These are phyloP conservation scores for Diospyros kaki DNA, from an alignment of 148 eudicot genomes.

Conservation along the genomic window DNA sequence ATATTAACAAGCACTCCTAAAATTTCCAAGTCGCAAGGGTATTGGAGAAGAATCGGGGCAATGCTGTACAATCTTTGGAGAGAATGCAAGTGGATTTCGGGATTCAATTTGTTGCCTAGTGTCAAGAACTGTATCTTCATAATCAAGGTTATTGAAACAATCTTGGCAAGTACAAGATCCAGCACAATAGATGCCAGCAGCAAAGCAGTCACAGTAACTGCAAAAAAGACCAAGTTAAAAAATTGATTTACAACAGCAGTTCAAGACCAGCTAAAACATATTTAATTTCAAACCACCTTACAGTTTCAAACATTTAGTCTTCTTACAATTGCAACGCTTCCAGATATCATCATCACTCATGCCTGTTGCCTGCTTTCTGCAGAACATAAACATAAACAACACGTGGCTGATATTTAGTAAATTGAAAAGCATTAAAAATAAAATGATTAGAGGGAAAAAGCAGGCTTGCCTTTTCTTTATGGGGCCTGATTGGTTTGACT, in stretches of 20 bases:
- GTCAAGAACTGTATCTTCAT: slow-evolving; percentile 60
- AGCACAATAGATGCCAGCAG: slow-evolving; percentile 79
- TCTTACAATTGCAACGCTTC: slow-evolving; percentile 88
- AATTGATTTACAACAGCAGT: not conserved
- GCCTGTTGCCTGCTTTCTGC: slow-evolving; percentile 40
- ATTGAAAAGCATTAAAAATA: not conserved
- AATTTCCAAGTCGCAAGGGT: not conserved
- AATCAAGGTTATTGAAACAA: slow-evolving; percentile 73
- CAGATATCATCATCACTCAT: slow-evolving; percentile 44
- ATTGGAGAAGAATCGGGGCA: not conserved
- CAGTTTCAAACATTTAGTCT: slow-evolving; percentile 89
- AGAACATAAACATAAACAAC: slow-evolving; percentile 5
- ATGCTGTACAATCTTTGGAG: slow-evolving; percentile 60
- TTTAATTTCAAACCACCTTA: slow-evolving; percentile 25
- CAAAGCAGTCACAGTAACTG: slow-evolving; percentile 97
- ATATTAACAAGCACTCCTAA: not conserved
- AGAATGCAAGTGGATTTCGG: slow-evolving; percentile 88
- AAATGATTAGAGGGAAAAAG: slow-evolving; percentile 1
- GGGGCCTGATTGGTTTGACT: slow-evolving; percentile 35
- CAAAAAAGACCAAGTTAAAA: slow-evolving; percentile 19
- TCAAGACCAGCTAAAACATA: slow-evolving; percentile 7
- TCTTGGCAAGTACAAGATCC: slow-evolving; percentile 82
- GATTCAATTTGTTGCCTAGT: slow-evolving; percentile 72
- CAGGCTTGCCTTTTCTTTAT: slow-evolving; percentile 62
- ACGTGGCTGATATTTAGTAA: not conserved